Evolutionary conservation across 2,329 filamentous ascomycete genomes (phyloP).

Genomic region (Arachnomyces sp.): DNA sequence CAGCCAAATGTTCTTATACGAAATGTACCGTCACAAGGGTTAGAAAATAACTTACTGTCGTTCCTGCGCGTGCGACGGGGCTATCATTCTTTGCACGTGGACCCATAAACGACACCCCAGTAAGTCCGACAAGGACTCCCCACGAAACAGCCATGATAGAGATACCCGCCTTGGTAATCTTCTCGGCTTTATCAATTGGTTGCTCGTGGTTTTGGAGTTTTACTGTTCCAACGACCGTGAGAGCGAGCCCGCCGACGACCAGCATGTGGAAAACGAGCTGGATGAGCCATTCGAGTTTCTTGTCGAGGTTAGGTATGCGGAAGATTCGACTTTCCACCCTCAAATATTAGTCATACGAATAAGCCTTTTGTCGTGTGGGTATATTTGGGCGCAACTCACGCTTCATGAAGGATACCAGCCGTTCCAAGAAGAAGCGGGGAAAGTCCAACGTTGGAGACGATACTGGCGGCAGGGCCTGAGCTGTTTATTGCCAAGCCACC

Average conservation of each 20-base stretch:
- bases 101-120: constrained; percentile 7
- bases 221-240: constrained; percentile 10
- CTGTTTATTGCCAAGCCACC: constrained; percentile 13
- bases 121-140: constrained; percentile 9
- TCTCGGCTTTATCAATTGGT: constrained; percentile 4
- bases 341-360: too few relatives aligned
- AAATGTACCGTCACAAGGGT: too few relatives aligned
- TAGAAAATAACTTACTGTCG: constrained; percentile 3
- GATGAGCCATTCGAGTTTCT: not conserved
- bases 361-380: not conserved
- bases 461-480: constrained; percentile 19
- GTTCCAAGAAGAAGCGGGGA: constrained; percentile 27
- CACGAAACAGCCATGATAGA: constrained; percentile 9
- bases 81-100: not conserved
- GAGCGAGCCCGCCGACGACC: constrained; percentile 11
- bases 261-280: constrained; percentile 11
- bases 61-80: constrained; percentile 2
- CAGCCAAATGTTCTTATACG: too few relatives aligned
- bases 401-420: constrained; percentile 29
- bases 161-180: constrained; percentile 11
- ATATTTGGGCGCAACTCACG: constrained; percentile 17
- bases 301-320: constrained; percentile 8
- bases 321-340: constrained; percentile 11
- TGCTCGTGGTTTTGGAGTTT: constrained; percentile 9
- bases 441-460: constrained; percentile 32